A percentile compares a stretch with the other conserved stretches of the same genome.
These are phyloP conservation scores for Colletotrichum truncatum DNA, from an alignment of 2,329 filamentous ascomycete genomes.

Conservation along the genomic window DNA sequence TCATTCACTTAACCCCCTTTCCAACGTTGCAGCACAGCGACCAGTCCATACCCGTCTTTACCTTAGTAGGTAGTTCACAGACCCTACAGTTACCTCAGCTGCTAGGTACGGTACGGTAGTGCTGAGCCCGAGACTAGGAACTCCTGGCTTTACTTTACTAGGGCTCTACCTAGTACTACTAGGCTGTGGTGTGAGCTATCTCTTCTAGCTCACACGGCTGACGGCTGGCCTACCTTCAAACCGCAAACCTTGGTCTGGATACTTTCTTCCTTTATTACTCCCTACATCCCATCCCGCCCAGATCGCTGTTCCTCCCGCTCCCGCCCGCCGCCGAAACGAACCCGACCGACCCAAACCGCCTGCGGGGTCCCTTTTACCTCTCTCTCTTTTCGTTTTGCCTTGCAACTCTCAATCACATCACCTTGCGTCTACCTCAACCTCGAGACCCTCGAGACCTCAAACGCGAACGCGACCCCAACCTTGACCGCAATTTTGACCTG, in stretches of 20 bases:
- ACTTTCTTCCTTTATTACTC: conserved; percentile 10
- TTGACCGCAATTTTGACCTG: not conserved
- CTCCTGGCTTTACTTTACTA: not conserved
- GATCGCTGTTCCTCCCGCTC: conserved; percentile 31
- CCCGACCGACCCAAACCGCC: conserved; percentile 24
- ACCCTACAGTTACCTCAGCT: not conserved
- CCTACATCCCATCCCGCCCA: conserved; percentile 25
- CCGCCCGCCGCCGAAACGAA: conserved; percentile 29
- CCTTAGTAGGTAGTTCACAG: not conserved
- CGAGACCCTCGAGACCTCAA: not conserved
- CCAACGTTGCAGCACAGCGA: conserved; percentile 3
- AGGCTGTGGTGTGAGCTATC: too few relatives aligned
- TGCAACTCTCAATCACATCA: conserved; percentile 15
- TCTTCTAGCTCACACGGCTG: not conserved
- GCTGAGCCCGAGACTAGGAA: not conserved
- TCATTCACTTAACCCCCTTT: conserved; percentile 22
- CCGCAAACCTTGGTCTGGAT: not conserved
- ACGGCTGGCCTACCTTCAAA: not conserved
- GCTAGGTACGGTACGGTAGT: not conserved
- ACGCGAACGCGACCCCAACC: not conserved
- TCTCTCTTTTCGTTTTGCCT: not conserved
- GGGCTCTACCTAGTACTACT: not conserved
- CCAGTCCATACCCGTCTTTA: not conserved
- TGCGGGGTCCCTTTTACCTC: not conserved
- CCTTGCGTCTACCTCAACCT: conserved; percentile 4